Base-by-base conservation (phyloP, 2,329 filamentous ascomycete genomes). In the Metarhizium anisopliae region DNA sequence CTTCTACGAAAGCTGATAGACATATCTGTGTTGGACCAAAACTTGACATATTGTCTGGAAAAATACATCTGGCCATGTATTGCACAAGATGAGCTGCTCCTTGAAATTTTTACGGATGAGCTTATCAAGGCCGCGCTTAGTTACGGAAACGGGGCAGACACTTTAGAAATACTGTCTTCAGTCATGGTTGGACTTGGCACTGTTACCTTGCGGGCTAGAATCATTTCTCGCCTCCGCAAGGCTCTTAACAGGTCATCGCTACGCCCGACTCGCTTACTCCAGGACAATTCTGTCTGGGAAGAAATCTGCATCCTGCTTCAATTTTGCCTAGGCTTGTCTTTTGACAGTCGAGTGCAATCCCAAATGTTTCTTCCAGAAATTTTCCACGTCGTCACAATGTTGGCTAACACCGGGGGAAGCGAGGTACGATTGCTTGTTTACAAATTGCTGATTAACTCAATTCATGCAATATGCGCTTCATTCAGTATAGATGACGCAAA, bases 361-460 rank as follows among this genome's bases (percentile, higher is more conserved):
- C 84, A 87, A 66, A 73, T 87, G 49, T 88, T 83, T 61, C 70
- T 88, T 6, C 84, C 85, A 0, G 85, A 88, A 64, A 76, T 88
- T 50, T 87, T 87, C 65, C 85, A 88, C 67, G 75, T 87, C 51
- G 82, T 87, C 57, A 87, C 85, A 0, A 86, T 88, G 82, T 74
- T 87, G 30, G 81, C 83, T 40, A 87, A 87, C 61, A 86, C 81
- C 1, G 85, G 85, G 6, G 69, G 77, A 11, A 69, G 76, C 10
- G 79, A 82, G 11, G 73, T 85, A 6, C 77, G 84, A 51, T 67
- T 78, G 7, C 72, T 82, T 20, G 82, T 87, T 2, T 84, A 87
- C 64, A 77, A 81, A 54, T 70, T 88, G 11, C 71, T 88, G 29
- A 77, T 86, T 53, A 88, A 87, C 67, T 81, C 84, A 1, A 76